Base-by-base conservation (phyloP, 2,329 filamentous ascomycete species). In the Fusarium sp. region DNA sequence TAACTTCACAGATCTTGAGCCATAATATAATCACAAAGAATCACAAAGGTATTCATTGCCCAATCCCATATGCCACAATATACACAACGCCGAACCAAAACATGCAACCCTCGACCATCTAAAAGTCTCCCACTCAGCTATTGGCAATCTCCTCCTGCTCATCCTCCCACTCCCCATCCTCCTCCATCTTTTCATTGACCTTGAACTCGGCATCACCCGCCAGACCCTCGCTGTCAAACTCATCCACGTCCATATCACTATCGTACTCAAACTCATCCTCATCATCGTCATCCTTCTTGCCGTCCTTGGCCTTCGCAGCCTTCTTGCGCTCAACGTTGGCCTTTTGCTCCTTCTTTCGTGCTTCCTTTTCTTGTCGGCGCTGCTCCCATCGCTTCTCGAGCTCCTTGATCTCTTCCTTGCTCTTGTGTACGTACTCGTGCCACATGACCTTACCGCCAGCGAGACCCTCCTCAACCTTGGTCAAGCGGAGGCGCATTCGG, bases 381-480 rank as follows among this genome's bases (percentile, higher is more conserved):
- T 92, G 84, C 73, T 94, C 91, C 93, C 96, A 98, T 73, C 89
- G 88, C 83, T 91, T 89, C 74, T 98, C 95, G 75, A 98, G 82
- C 70, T 92, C 89, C 78, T 91, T 88, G 61, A 94, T 84, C 80
- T 99, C 95, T 20, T 89, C 87, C 74, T 90, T 90, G 10, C 89
- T 90, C 86, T 99, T 99, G 79, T 91, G 89, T 57, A 98, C 90
- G 78, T 94, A 97, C 79, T 98, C 94, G 81, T 99, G 96, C 96
- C 96, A 99, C 92, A 99, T 93, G 61, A 97, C 88, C 80, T 94
- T 96, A 53, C 96, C 96, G 30, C 89, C 88, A 76, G 94, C 98
- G 10, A 98, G 82, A 3, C 95, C 96, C 75, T 99, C 96, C 79
- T 99, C 96, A 7, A 99, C 95, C 84, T 99, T 99, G 60, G 94